Evolutionary conservation across 305 asterid species (phyloP).

Genomic region (Fraxinus platypoda): DNA sequence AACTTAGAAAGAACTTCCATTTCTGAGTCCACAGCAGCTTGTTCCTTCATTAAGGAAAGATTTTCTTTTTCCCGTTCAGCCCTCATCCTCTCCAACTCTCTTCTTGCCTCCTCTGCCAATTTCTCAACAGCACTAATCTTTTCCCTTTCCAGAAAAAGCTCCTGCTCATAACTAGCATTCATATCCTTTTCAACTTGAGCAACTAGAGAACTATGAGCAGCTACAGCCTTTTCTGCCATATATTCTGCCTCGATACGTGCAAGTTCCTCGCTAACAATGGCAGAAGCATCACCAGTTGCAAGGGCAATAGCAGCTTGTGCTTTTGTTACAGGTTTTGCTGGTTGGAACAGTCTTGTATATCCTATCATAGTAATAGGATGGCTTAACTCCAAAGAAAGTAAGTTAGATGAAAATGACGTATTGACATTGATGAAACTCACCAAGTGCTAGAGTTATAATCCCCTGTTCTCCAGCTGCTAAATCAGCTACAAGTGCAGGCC

Average conservation of each 20-base stretch:
- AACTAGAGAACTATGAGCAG: conserved; percentile 86
- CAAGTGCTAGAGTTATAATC: conserved; percentile 79
- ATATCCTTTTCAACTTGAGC: conserved; percentile 92
- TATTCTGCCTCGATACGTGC: conserved; percentile 94
- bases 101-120: conserved; percentile 75
- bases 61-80: conserved; percentile 75
- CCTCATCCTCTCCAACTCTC: conserved; percentile 75
- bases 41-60: conserved; percentile 65
- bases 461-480: conserved; percentile 85
- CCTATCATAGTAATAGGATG: conserved; percentile 44
- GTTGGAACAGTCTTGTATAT: conserved; percentile 95
- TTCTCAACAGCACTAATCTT: conserved; percentile 68
- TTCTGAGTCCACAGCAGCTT: conserved; percentile 88
- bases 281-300: conserved; percentile 84
- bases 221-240: conserved; percentile 94
- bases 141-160: conserved; percentile 74
- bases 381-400: background rate
- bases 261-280: conserved; percentile 82
- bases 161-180: conserved; percentile 65
- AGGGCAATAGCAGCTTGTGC: conserved; percentile 97
- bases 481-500: conserved; percentile 97
- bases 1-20: conserved; percentile 79
- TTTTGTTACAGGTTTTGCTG: conserved; percentile 91
- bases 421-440: conserved; percentile 42
- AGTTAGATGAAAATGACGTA: conserved; percentile 11